Evolutionary conservation across 352 stramenopile species (phyloP), one percentile per base, ranked within the genome.

Genomic region (Phytophthora chlamydospora): DNA sequence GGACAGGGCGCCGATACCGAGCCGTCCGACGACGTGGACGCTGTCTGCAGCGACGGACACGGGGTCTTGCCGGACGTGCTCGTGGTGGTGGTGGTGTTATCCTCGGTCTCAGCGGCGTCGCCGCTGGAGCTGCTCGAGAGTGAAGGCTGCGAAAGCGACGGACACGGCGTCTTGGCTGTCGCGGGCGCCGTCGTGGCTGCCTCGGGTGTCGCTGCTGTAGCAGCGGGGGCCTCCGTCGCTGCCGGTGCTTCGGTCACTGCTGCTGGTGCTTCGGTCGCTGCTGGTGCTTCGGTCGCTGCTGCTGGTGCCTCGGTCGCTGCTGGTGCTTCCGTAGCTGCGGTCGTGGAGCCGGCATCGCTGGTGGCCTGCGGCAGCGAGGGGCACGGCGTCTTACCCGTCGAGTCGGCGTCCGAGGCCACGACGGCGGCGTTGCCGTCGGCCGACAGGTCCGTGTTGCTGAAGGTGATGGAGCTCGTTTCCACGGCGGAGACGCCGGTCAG

Each of bases 31-130:
- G 60, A 70, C 5, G 56, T 75, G 11, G 50, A 66, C 27, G 62
- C 66, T 10, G 64, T 62, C 47, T 72, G 53, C 27, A 76, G 19
- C 27, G 67, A 76, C 32, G 67, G 67, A 6, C 62, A 76, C 6
- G 67, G 67, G 6, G 24, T 66, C 49, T 76, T 76, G 17, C 36
- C 64, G 8, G 59, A 52, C 9, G 16, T 43, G 35, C 49, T 24
- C 16, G 19, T 52, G 45, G 42, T 27, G n/a, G n/a, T 62, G 52
- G 29, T 41, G 57, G 38, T 42, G 19, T 36, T 32, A 47, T 52
- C 32, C 36, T 51, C 54, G 47, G 36, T 13, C n/a, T 54, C 43
- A 43, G 47, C 43, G 29, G 45, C 58, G 39, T 68, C 49, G 4
- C 31, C 39, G n/a, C 54, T 68, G n/a, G 44, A 48, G 44, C 42